Conservation (phyloP, 768 basidiomycete species). For the Gloeophyllum trabeum region DNA sequence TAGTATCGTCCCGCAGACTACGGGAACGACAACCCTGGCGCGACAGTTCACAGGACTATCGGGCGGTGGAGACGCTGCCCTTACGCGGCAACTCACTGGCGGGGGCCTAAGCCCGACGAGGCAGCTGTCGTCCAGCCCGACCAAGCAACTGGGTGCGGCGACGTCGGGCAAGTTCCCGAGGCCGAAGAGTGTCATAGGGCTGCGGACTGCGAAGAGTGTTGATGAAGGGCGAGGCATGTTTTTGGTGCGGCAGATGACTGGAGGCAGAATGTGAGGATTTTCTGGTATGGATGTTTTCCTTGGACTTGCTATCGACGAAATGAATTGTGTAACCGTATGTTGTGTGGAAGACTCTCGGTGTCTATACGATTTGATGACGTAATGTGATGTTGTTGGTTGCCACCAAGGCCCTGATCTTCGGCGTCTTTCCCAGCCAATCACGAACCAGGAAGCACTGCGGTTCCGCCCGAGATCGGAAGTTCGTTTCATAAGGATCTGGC, state of each 20-base stretch:
- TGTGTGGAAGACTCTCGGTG: too few relatives aligned
- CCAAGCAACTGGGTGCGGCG: not conserved
- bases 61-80: conserved; percentile 22
- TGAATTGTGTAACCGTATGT: too few relatives aligned
- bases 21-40: conserved; percentile 63
- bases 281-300: too few relatives aligned
- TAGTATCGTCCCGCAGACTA: conserved; percentile 40
- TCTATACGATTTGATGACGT: too few relatives aligned
- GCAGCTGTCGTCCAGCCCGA: conserved; percentile 29
- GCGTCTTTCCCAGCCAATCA: too few relatives aligned
- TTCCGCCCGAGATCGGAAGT: too few relatives aligned
- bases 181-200: conserved; percentile 72
- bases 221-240: conserved; percentile 71
- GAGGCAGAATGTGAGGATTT: too few relatives aligned
- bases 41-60: conserved; percentile 60
- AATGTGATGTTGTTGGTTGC: too few relatives aligned
- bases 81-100: conserved; percentile 51
- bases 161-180: conserved; percentile 26
- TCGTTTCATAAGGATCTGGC: too few relatives aligned
- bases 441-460: too few relatives aligned
- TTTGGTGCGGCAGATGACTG: conserved; percentile 72
- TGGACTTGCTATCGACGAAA: too few relatives aligned
- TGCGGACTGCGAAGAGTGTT: conserved; percentile 43
- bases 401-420: too few relatives aligned
- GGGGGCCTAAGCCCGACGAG: conserved; percentile 57